Evolutionary conservation across 257 asterid species (phyloP).

Genomic region (Haberlea rhodopensis): DNA sequence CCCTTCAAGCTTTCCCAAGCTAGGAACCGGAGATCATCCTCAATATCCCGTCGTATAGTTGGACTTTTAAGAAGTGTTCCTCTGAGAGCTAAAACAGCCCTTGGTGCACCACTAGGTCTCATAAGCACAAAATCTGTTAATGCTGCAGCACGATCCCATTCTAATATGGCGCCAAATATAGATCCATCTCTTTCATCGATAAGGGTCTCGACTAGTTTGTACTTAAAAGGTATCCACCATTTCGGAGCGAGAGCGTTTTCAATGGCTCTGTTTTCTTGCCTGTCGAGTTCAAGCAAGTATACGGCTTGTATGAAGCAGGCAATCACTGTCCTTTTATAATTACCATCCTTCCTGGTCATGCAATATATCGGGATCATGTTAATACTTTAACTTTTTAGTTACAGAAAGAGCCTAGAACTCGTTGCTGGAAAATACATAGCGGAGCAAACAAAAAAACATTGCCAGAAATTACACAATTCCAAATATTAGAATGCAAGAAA

Average conservation of each 20-base stretch:
- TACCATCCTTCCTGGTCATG: conserved; percentile 75
- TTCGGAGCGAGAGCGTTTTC: conserved; percentile 91
- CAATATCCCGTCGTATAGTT: conserved; percentile 82
- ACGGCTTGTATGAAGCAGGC: conserved; percentile 97
- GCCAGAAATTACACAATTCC: background rate
- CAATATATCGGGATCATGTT: conserved; percentile 8
- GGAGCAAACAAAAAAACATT: too few relatives aligned
- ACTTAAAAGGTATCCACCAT: conserved; percentile 97
- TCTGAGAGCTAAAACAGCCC: conserved; percentile 75
- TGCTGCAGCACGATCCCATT: conserved; percentile 96
- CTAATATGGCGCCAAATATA: conserved; percentile 81
- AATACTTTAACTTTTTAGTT: background rate
- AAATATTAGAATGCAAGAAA: background rate
- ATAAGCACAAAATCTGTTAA: conserved; percentile 66
- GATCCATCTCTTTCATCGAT: conserved; percentile 93
- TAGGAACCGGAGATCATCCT: conserved; percentile 89
- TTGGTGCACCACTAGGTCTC: conserved; percentile 88
- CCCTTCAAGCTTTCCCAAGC: conserved; percentile 94
- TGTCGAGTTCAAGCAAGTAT: conserved; percentile 87
- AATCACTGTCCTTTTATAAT: conserved; percentile 79
- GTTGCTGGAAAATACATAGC: background rate
- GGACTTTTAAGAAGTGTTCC: conserved; percentile 82
- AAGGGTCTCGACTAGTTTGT: conserved; percentile 67
- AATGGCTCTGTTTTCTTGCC: conserved; percentile 70
- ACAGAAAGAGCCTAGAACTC: conserved; percentile 6